Conservation (phyloP, 2,329 filamentous ascomycete species). For the Colletotrichum phormii region DNA sequence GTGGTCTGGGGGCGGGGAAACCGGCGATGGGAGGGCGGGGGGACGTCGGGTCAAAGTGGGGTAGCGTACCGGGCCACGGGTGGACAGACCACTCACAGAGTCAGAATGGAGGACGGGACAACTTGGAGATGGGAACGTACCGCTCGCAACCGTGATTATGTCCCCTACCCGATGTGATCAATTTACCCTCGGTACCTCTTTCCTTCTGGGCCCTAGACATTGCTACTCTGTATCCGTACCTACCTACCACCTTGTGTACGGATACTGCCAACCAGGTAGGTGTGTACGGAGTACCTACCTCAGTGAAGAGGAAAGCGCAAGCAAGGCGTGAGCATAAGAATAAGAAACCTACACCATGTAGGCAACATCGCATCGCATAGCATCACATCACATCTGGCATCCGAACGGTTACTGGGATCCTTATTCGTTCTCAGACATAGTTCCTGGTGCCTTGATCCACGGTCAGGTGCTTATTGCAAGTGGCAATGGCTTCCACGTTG, state of each 20-base stretch:
- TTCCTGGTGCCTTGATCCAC: background rate
- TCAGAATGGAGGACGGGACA: background rate
- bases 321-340: background rate
- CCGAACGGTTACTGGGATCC: conserved; percentile 6
- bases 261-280: too few species aligned
- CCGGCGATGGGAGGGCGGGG: background rate
- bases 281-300: too few species aligned
- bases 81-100: background rate
- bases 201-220: background rate
- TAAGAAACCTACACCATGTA: background rate
- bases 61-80: background rate
- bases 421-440: background rate
- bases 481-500: background rate
- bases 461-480: background rate
- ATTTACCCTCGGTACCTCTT: background rate
- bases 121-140: background rate
- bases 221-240: too few species aligned
- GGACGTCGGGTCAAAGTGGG: conserved; percentile 2
- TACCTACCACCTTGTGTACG: background rate
- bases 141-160: background rate
- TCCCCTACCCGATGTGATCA: background rate
- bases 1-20: background rate
- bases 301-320: too few species aligned
- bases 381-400: conserved; percentile 6
- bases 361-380: background rate